A percentile compares a stretch with the other conserved stretches of the same genome.
Conservation (phyloP, 768 basidiomycete species). For the Atractiella rhizophila region DNA sequence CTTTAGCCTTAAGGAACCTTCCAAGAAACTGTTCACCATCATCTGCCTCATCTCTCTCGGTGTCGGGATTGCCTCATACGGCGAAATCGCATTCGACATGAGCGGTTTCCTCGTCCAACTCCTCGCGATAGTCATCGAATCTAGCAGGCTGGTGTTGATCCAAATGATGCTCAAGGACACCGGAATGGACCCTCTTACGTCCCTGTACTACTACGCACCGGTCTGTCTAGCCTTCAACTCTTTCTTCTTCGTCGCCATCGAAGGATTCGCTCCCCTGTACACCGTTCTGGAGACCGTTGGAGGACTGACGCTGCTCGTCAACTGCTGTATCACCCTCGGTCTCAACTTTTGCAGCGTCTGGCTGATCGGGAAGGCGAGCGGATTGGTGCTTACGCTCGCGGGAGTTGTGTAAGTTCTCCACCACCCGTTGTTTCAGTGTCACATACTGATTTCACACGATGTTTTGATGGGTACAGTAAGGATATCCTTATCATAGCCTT, state of each 20-base stretch:
- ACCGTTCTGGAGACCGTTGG: constrained; percentile 37
- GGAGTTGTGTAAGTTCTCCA: constrained; percentile 61
- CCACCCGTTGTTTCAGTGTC: not conserved
- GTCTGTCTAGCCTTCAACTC: constrained; percentile 72
- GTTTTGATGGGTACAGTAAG: constrained; percentile 26
- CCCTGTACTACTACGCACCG: constrained; percentile 14
- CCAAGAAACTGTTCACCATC: constrained; percentile 46
- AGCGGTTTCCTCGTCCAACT: constrained; percentile 66
- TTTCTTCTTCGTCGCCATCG: constrained; percentile 60
- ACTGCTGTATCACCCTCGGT: constrained; percentile 64
- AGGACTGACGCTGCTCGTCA: constrained; percentile 26
- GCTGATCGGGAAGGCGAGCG: constrained; percentile 64
- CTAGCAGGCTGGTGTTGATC: constrained; percentile 82
- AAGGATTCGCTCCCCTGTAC: constrained; percentile 62
- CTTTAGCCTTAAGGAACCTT: constrained; percentile 67
- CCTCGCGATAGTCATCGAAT: constrained; percentile 39
- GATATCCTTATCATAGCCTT: constrained; percentile 80
- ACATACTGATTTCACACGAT: not conserved
- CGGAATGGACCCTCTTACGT: constrained; percentile 83
- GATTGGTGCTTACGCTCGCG: constrained; percentile 70
- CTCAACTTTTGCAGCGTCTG: constrained; percentile 91
- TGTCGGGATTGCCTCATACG: constrained; percentile 64
- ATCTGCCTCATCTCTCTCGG: constrained; percentile 71
- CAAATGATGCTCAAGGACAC: constrained; percentile 77
- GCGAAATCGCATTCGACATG: constrained; percentile 62